These are phyloP conservation scores for Populus simonii DNA, from an alignment of 345 rosid species.

Conservation along the genomic window DNA sequence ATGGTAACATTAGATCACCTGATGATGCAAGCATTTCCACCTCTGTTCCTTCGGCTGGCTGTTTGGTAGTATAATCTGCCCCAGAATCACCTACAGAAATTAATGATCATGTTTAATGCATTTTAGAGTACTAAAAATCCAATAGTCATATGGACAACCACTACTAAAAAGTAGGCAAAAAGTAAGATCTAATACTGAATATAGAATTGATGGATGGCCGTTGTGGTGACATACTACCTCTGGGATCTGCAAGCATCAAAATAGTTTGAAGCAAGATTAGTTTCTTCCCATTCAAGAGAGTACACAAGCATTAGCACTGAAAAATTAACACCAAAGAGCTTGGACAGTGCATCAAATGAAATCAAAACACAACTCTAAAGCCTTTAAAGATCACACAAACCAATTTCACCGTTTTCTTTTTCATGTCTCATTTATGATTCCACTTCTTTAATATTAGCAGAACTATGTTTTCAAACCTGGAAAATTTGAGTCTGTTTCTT, in stretches of 20 bases:
- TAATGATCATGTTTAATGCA: slow-evolving; percentile 8
- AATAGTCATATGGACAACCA: not conserved
- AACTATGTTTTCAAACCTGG: no score
- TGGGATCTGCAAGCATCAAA: slow-evolving; percentile 28
- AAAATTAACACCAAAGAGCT: not conserved
- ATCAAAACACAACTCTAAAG: not conserved
- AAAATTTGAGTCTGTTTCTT: not conserved
- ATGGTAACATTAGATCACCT: slow-evolving; percentile 76
- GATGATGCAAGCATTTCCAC: slow-evolving; percentile 55
- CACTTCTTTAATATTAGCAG: no score
- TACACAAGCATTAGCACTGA: slow-evolving; percentile 3
- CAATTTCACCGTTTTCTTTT: no score
- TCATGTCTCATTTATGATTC: not conserved
- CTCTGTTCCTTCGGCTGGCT: slow-evolving; percentile 47
- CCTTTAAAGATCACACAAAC: no score
- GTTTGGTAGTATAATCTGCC: slow-evolving; percentile 37
- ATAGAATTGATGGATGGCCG: slow-evolving; percentile 30
- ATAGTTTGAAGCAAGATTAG: slow-evolving; percentile 6
- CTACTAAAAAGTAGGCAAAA: not conserved
- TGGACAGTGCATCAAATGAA: not conserved
- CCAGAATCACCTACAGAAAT: slow-evolving; percentile 51
- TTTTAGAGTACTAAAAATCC: not conserved
- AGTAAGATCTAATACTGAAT: slow-evolving; percentile 26
- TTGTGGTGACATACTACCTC: slow-evolving; percentile 34
- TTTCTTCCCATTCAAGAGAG: not conserved